phyloP scores from a whole-genome alignment of 2,329 filamentous ascomycete genomes.

The Colletotrichum viniferum region DNA sequence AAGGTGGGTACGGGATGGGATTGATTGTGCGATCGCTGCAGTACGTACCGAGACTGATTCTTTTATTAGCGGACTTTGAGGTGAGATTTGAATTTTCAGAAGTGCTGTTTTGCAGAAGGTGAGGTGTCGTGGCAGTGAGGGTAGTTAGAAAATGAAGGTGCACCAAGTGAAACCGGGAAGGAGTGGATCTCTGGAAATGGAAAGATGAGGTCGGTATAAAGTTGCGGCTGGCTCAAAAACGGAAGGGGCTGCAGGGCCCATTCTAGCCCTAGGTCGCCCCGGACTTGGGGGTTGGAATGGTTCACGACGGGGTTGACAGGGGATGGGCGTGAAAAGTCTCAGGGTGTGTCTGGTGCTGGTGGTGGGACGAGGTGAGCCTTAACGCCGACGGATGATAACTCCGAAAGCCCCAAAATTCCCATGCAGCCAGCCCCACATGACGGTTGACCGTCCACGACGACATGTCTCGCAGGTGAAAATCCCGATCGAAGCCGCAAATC shows the following conservation, averaged over 20 bases:
- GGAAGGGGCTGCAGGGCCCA: too few species aligned
- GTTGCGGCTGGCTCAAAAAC: too few species aligned
- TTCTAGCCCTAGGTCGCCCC: too few species aligned
- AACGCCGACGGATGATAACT: background rate
- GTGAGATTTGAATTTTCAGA: background rate
- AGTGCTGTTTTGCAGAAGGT: background rate
- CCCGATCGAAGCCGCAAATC: background rate
- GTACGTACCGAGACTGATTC: background rate
- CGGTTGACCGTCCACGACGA: background rate
- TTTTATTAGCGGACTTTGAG: background rate
- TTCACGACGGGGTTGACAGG: too few species aligned
- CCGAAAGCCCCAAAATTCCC: background rate
- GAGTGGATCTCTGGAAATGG: background rate
- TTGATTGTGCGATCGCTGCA: background rate
- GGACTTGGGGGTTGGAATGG: too few species aligned
- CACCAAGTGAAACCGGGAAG: background rate
- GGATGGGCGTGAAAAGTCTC: too few species aligned
- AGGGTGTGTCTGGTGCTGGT: too few species aligned
- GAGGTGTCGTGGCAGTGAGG: too few species aligned
- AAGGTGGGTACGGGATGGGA: fast-evolving
- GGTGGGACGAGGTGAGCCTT: background rate
- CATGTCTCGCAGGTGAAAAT: background rate
- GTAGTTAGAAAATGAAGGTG: too few species aligned
- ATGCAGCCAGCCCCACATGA: background rate
- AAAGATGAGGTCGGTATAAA: too few species aligned